Base-by-base conservation (phyloP, 192 early-diverging fungal genomes). In the Phycomyces blakesleeanus region DNA sequence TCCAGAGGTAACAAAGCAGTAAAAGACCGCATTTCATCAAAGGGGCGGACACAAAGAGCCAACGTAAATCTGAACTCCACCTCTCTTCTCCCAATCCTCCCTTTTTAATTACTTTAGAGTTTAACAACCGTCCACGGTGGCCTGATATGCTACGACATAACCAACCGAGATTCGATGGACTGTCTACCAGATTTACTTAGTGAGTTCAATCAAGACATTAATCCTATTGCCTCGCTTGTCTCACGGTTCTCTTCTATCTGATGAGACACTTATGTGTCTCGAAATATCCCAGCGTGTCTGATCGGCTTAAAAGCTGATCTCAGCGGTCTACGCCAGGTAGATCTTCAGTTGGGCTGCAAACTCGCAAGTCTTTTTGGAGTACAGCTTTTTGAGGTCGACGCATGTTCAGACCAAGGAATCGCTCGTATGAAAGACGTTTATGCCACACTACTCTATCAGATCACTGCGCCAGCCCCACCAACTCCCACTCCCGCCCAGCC, bases 121-220 rank as follows among this genome's bases (percentile, higher is more conserved):
- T 37, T 51, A 29, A 42, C 57, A n/a, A 29, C 21, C 24, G 41
- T 72, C 41, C 52, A 66, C 51, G 60, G 64, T 37, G 64, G 40
- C n/a, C 40, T 72, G 42, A 59, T 72, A 29, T 72, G 70, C 27
- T 72, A 66, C 25, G 64, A 66, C 21, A 40, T 55, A 22, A 72
- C 51, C 11, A 59, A 66, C 47, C 52, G 59, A 42, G 64, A 66
- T 56, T 65, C 70, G 15, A 72, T 72, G 63, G 59, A 66, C 38
- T 57, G 64, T 34, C 26, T 72, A 42, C 70, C 70, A 25, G 70
- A 72, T 66, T 24, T 66, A 24, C 64, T 72, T 22, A 66, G 70
- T 72, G 66, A 25, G 47, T n/a, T 14, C 6, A n/a, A 40, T 24
- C 18, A 24, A 60, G 2, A 11, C 21, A 59, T 50, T 11, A 49